Conservation (phyloP, 2,329 filamentous ascomycete species). For the Colletotrichum sp. region DNA sequence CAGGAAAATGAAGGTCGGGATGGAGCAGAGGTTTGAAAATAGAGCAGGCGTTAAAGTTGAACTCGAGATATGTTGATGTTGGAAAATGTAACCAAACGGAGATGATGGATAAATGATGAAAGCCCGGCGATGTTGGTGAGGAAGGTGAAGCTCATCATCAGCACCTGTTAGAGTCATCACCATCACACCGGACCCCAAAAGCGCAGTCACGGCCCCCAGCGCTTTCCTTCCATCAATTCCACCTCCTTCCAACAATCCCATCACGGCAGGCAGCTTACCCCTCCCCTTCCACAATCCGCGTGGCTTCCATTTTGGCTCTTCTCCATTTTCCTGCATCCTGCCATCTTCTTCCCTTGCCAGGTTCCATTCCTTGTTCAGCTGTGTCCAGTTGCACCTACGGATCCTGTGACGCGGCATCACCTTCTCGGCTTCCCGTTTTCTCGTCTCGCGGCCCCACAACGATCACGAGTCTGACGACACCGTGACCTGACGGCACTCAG, state of each 20-base stretch:
- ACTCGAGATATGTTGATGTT: not conserved
- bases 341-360: not conserved
- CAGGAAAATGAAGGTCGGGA: not conserved
- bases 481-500: not conserved
- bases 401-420: not conserved
- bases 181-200: not conserved
- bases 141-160: not conserved
- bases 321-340: slow-evolving; percentile 4
- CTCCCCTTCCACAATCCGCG: not conserved
- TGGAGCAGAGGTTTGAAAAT: not conserved
- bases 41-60: not conserved
- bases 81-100: not conserved
- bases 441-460: not conserved
- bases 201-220: not conserved
- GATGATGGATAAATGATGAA: not conserved
- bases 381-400: not conserved
- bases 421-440: not conserved
- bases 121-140: not conserved
- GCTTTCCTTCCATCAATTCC: not conserved
- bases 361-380: not conserved
- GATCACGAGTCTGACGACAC: slow-evolving; percentile 10
- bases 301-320: not conserved
- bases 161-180: not conserved
- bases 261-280: not conserved
- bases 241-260: not conserved